phyloP scores from a whole-genome alignment of 495 filamentous ascomycete species.

The Aspergillus cavernicola region DNA sequence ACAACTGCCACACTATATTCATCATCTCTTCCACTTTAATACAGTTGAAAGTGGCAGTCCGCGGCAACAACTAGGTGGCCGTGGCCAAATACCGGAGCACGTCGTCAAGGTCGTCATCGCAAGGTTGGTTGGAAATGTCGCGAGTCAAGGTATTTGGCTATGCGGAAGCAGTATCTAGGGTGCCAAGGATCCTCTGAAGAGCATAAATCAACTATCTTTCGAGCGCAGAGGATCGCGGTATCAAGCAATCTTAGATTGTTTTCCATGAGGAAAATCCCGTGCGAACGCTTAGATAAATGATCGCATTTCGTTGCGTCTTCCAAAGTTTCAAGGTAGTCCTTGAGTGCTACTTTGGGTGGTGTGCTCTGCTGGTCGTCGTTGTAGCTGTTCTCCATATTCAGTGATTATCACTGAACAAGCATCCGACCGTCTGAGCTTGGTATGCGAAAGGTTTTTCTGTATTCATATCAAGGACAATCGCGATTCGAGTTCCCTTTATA shows the following conservation, averaged over 20 bases:
- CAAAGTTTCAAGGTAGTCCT: background rate
- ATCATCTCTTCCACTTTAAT: background rate
- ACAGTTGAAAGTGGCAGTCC: background rate
- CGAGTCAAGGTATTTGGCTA: background rate
- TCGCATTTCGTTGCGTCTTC: background rate
- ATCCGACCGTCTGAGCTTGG: too few relatives aligned
- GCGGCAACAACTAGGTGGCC: background rate
- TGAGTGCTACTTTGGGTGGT: too few relatives aligned
- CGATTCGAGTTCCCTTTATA: too few relatives aligned
- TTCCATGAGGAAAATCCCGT: background rate
- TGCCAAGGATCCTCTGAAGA: background rate
- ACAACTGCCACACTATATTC: background rate
- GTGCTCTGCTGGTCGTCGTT: background rate
- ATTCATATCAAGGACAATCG: background rate
- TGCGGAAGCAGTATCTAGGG: background rate
- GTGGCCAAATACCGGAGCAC: background rate
- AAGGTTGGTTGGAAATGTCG: background rate
- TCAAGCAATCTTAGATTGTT: background rate
- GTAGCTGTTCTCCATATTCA: background rate
- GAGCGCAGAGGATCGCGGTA: background rate
- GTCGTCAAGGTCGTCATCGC: background rate
- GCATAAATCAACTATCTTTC: background rate
- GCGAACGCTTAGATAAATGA: background rate
- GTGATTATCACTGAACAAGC: too few relatives aligned
- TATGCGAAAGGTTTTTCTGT: too few relatives aligned